Evolutionary conservation across 1,284 basidiomycete species (phyloP).

Genomic region (Ceratobasidium sp.): DNA sequence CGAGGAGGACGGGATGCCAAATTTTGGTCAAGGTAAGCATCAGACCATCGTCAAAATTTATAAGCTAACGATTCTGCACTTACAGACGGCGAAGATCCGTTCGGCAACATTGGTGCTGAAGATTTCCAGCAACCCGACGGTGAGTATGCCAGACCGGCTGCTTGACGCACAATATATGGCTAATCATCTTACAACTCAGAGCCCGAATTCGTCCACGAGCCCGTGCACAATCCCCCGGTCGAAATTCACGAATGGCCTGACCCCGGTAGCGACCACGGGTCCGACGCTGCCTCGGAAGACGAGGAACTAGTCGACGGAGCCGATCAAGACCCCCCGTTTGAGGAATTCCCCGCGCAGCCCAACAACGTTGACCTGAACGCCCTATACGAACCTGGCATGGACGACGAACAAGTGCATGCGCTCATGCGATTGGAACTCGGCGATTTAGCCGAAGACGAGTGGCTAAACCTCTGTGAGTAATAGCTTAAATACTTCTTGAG

Average conservation of each 20-base stretch:
- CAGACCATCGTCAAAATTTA: too few species aligned
- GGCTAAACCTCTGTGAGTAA: constrained; percentile 5
- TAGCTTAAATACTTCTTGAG: neutral
- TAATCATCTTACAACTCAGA: too few species aligned
- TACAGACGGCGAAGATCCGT: neutral
- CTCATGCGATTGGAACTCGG: neutral
- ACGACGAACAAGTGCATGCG: neutral
- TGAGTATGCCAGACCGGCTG: neutral
- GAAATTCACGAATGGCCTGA: constrained; percentile 3
- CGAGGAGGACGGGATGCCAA: neutral
- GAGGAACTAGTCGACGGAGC: neutral
- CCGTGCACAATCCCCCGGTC: neutral
- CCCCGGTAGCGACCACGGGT: neutral
- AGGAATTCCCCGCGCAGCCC: neutral
- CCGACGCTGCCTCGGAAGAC: neutral
- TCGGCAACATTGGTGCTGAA: neutral
- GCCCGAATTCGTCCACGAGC: neutral
- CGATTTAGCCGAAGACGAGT: neutral
- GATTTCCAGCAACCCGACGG: neutral
- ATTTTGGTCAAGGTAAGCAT: neutral
- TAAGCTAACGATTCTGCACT: neutral
- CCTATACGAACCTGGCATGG: neutral
- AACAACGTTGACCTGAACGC: neutral
- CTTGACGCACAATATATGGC: too few species aligned
- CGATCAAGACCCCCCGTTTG: neutral